Conservation (phyloP, 2,329 filamentous ascomycete genomes). For the Rhytidhysteron rufulum region DNA sequence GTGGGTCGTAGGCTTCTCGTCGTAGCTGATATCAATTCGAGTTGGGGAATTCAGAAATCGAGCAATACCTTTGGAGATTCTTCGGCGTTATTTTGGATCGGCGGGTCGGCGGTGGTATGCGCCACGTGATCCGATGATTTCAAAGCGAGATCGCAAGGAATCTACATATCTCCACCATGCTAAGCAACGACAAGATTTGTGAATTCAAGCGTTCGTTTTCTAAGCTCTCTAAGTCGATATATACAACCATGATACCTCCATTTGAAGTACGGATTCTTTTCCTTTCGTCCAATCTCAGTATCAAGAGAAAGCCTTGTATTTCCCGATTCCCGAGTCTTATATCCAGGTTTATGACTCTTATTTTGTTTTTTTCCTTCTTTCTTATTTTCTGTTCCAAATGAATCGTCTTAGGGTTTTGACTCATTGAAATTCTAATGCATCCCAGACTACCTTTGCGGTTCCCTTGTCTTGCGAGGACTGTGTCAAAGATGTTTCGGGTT, state of each 20-base stretch:
- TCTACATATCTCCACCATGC: constrained; percentile 1
- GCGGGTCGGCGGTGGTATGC: background rate
- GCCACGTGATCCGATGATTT: constrained; percentile 6
- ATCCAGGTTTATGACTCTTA: background rate
- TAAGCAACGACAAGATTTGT: constrained; percentile 1
- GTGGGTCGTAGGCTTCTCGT: too few relatives aligned
- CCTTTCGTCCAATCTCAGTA: background rate
- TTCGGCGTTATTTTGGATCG: background rate
- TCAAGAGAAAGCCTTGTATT: background rate
- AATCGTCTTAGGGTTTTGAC: too few relatives aligned
- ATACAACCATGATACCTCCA: constrained; percentile 26
- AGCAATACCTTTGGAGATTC: too few relatives aligned
- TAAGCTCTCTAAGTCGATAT: constrained; percentile 2
- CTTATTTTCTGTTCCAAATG: background rate
- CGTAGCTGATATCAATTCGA: too few relatives aligned
- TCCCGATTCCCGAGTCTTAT: too few relatives aligned
- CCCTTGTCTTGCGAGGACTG: constrained; percentile 89
- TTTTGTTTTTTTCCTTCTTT: background rate
- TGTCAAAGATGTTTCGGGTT: constrained; percentile 78
- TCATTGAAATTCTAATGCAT: constrained; percentile 1
- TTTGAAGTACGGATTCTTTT: constrained; percentile 19
- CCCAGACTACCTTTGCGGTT: constrained; percentile 87
- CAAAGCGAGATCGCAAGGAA: constrained; percentile 8
- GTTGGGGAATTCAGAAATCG: background rate
- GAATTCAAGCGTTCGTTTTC: constrained; percentile 1